Evolutionary conservation across 345 rosid species (phyloP), one percentile per base, ranked within the genome.

Genomic region (Brassica cretica): DNA sequence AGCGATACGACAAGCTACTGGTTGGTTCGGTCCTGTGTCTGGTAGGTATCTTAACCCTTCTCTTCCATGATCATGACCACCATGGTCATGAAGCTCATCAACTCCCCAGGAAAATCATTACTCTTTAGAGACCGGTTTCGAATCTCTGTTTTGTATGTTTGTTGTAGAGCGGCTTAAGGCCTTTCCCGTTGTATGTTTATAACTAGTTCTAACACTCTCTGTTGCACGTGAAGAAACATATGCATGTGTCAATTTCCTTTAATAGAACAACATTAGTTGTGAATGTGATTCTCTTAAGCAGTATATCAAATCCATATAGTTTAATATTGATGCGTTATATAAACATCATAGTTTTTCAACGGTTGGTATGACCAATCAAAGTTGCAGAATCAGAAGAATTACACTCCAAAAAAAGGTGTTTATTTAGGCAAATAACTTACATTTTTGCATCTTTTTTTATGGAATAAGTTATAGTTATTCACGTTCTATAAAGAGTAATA

Each of bases 11-110:
- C 91, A 95, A 95, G 75, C 92, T 93, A 73, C 94, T 95, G 11
- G 96, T 95, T 49, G 99, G 99, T 72, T 93, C 93, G 0, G 99
- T 91, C 65, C 84, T 95, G 39, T 95, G 98, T 75, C 81, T 91
- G 86, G 99, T 95, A 33, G 99, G 99, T 64, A 81, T 93, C 74
- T 79, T 93, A 77, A 95, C 98, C 2, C 97, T 95, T 35, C 21
- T 93, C 74, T 95, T 95, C 76, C 99, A 95, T 24, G 86, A 93
- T 76, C 98, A 94, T 35, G 88, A 81, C 64, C 78, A 82, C 7
- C 84, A 75, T 29, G 78, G 80, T 24, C 87, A 78, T 24, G 85
- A 81, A 70, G 81, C 77, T 32, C 89, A 83, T 68, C 89, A 84
- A 55, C 27, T 86, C 66, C 93, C 87, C 66, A 83, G 98, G 80